Conservation (phyloP, 2,329 filamentous ascomycete genomes). For the Penicillium sp. region DNA sequence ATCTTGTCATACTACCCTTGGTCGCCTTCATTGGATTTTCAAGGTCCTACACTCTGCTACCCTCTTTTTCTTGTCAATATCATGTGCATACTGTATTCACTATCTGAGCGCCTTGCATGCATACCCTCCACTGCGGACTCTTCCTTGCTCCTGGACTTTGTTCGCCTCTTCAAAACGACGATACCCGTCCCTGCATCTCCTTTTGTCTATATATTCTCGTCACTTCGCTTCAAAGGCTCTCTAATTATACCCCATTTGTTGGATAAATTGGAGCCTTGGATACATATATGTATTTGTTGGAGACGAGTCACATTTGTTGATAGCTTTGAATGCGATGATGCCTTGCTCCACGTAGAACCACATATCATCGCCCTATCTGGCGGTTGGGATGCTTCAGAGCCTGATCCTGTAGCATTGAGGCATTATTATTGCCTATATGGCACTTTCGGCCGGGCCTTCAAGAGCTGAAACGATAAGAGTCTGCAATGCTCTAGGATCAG, state of each 20-base stretch:
- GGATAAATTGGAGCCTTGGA: too few relatives aligned
- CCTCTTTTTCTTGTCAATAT: background rate
- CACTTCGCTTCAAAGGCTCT: background rate
- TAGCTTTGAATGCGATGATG: too few relatives aligned
- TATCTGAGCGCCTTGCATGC: conserved; percentile 2
- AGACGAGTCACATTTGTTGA: too few relatives aligned
- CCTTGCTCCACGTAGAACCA: too few relatives aligned
- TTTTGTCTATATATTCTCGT: background rate
- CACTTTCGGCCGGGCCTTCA: too few relatives aligned
- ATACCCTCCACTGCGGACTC: background rate
- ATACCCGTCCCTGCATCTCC: conserved; percentile 1
- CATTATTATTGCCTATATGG: too few relatives aligned
- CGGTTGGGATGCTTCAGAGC: too few relatives aligned
- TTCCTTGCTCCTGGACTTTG: background rate
- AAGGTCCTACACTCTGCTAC: background rate
- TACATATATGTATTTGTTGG: too few relatives aligned
- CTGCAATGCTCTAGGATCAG: too few relatives aligned
- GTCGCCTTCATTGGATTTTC: background rate
- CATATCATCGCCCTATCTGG: too few relatives aligned
- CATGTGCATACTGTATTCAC: conserved; percentile 1
- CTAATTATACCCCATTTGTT: conserved; percentile 1
- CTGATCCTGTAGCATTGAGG: too few relatives aligned
- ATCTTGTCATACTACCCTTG: background rate
- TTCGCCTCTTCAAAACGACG: background rate
- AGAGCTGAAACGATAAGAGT: too few relatives aligned